phyloP scores from a whole-genome alignment of 129 eudicot genomes.

The Artemisia argyi region DNA sequence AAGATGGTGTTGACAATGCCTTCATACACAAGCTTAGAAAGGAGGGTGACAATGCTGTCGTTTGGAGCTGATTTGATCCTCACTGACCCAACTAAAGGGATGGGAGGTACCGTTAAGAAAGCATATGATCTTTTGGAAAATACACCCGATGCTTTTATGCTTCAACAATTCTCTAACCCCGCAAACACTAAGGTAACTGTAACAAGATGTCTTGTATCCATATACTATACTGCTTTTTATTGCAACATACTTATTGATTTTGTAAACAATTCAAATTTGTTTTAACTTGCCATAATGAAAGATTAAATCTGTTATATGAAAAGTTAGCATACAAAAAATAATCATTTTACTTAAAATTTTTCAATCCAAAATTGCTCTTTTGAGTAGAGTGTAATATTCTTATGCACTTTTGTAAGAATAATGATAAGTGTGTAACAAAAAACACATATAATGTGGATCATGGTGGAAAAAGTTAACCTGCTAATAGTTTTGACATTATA shows the following conservation, averaged over 20 bases:
- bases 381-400: neutral
- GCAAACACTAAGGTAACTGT: constrained; percentile 77
- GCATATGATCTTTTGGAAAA: constrained; percentile 84
- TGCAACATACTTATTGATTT: neutral
- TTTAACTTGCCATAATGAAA: neutral
- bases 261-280: neutral
- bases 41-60: constrained; percentile 93
- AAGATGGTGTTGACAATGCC: constrained; percentile 98
- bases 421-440: neutral
- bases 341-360: neutral
- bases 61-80: constrained; percentile 91
- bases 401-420: neutral
- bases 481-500: neutral
- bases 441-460: no score
- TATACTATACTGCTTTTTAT: neutral
- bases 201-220: no score
- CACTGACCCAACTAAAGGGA: constrained; percentile 90
- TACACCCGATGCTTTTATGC: constrained; percentile 93
- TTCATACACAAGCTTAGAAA: constrained; percentile 93
- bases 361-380: neutral
- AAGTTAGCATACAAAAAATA: no score
- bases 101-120: constrained; percentile 98
- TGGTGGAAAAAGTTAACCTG: no score
- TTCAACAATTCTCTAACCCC: constrained; percentile 91
- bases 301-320: no score